Evolutionary conservation across 805 yeast genomes (phyloP).

Genomic region (Danielozyma ontarioensis): DNA sequence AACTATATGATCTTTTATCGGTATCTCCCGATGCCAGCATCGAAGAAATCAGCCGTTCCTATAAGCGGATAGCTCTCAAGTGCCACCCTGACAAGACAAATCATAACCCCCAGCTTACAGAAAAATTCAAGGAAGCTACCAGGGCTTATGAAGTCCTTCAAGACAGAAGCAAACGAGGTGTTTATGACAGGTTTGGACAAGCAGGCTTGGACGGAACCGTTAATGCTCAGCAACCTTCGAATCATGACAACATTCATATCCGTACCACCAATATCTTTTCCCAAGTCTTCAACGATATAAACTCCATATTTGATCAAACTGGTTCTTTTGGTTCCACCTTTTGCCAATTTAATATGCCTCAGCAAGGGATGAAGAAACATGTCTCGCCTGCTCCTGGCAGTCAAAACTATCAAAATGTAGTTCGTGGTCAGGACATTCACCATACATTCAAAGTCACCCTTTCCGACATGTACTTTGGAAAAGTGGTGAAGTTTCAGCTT

Average conservation of each 20-base stretch:
- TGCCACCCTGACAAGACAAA: constrained; percentile 66
- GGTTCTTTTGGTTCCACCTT: neutral
- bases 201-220: constrained; percentile 33
- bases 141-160: constrained; percentile 62
- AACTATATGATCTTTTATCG: constrained; percentile 31
- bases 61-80: constrained; percentile 37
- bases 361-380: constrained; percentile 6
- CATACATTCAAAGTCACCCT: constrained; percentile 51
- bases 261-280: constrained; percentile 27
- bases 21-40: constrained; percentile 26
- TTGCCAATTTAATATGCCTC: neutral
- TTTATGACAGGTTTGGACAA: constrained; percentile 53
- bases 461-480: constrained; percentile 56
- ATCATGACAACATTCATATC: constrained; percentile 3
- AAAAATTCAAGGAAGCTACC: constrained; percentile 55
- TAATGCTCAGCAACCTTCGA: constrained; percentile 1
- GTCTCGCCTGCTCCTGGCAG: constrained; percentile 18
- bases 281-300: constrained; percentile 32
- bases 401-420: constrained; percentile 6
- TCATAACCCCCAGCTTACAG: constrained; percentile 44
- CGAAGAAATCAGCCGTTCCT: constrained; percentile 40
- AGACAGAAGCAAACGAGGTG: constrained; percentile 38
- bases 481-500: constrained; percentile 48
- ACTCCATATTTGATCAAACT: constrained; percentile 15
- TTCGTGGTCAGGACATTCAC: constrained; percentile 49